Evolutionary conservation across 768 basidiomycete species (phyloP), one percentile per base, ranked within the genome.

Genomic region (Chlorophyllum brunneum): DNA sequence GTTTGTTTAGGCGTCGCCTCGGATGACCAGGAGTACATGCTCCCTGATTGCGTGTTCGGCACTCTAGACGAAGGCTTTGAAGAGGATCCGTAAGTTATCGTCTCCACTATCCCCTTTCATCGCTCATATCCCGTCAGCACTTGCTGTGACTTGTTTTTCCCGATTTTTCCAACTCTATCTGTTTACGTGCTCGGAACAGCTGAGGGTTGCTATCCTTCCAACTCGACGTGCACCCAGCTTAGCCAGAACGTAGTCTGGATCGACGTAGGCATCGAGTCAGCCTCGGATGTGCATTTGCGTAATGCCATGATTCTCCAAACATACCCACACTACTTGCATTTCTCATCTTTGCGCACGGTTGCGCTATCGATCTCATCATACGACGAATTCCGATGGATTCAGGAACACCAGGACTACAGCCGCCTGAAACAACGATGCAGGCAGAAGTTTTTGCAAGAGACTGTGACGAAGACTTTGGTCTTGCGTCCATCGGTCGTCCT

Each of bases 251-350:
- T 61, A 5, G 57, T 73, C n/a, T 71, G 63, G 59, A 57, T 83
- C 33, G 72, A 78, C 45, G 67, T 77, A 18, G 81, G 79, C 11
- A 58, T 70, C 30, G 81, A 84, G 64, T 74, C 72, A 0, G 71
- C 73, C 0, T 68, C 70, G 1, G 82, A 84, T 63, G 74, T 84
- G n/a, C 78, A 82, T 58, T 67, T 83, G 24, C 77, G 82, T 18
- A 83, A 83, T 43, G 73, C 80, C 9, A 76, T 80, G 63, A 68
- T 83, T 39, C 73, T 84, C 11, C 79, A 79, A 58, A 75, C 73
- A 4, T 77, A 79, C 59, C 79, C 78, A 1, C 54, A 64, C 5
- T 68, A 65, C 38, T 66, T 83, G 16, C 77, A 78, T 58, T 84
- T 83, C 61, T 74, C 73, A 37, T 77, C 78, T 31, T 74, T 83